These are phyloP conservation scores for Tricholoma sp. DNA, from an alignment of 768 basidiomycete genomes.

Conservation along the genomic window DNA sequence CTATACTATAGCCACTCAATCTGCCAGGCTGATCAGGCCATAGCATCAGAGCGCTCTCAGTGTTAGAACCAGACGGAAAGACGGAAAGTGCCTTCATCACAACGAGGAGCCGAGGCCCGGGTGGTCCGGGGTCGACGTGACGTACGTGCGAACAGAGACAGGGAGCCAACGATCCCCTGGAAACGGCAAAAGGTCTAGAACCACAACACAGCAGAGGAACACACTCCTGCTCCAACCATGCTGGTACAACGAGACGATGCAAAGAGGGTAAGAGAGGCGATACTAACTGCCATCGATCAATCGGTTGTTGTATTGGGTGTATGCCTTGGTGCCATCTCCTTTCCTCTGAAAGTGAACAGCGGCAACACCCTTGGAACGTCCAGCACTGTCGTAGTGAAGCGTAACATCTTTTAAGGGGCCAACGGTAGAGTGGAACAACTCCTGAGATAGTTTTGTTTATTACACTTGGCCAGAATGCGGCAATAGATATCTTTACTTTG, in stretches of 20 bases:
- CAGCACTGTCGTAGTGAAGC: conserved; percentile 78
- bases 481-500: conserved; percentile 53
- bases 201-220: conserved; percentile 18
- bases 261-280: conserved; percentile 48
- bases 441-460: conserved; percentile 41
- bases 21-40: conserved; percentile 2
- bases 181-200: conserved; percentile 28
- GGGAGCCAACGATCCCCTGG: conserved; percentile 37
- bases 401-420: conserved; percentile 82
- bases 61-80: background rate
- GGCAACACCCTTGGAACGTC: conserved; percentile 89
- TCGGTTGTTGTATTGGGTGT: conserved; percentile 92
- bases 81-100: background rate
- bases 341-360: conserved; percentile 79
- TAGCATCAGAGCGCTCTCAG: background rate
- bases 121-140: conserved; percentile 11
- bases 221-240: conserved; percentile 19
- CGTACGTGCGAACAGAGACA: conserved; percentile 34
- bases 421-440: conserved; percentile 87
- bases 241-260: conserved; percentile 31
- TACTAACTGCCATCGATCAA: conserved; percentile 99
- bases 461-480: background rate
- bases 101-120: background rate
- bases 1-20: conserved; percentile 17
- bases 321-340: conserved; percentile 90